phyloP scores from a whole-genome alignment of 1,284 basidiomycete species.

The Cryptococcus sp. region DNA sequence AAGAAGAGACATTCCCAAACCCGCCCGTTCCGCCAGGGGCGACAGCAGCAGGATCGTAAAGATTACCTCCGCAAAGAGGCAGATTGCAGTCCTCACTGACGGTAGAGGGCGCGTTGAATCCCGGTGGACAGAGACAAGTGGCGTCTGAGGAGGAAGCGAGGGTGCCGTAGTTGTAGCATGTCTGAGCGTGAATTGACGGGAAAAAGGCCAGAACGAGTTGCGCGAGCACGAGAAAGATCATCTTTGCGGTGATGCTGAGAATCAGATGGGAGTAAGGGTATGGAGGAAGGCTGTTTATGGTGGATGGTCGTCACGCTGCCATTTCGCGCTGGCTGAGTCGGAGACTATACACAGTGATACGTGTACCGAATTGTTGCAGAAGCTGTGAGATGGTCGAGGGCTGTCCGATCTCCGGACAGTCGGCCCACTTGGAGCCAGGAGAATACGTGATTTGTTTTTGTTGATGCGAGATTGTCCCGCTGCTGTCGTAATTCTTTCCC shows the following conservation, averaged over 20 bases:
- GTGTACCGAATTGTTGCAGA: too few species aligned
- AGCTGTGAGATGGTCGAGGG: too few species aligned
- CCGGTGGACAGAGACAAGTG: slow-evolving; percentile 70
- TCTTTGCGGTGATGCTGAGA: neutral
- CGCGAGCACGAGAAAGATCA: neutral
- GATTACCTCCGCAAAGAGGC: slow-evolving; percentile 72
- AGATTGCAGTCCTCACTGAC: slow-evolving; percentile 25
- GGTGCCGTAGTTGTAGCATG: slow-evolving; percentile 70
- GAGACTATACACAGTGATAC: too few species aligned
- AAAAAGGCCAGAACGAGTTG: neutral
- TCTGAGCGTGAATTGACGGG: slow-evolving; percentile 23
- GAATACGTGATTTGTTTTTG: too few species aligned
- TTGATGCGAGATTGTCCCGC: too few species aligned
- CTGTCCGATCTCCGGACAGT: too few species aligned
- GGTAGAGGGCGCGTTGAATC: slow-evolving; percentile 48
- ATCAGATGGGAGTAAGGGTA: neutral
- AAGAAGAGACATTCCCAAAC: slow-evolving; percentile 67
- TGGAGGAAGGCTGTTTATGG: too few species aligned
- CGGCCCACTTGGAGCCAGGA: too few species aligned
- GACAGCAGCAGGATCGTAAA: slow-evolving; percentile 58
- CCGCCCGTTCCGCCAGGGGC: slow-evolving; percentile 55
- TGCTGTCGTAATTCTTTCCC: too few species aligned
- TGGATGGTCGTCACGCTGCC: too few species aligned
- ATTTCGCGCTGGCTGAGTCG: too few species aligned
- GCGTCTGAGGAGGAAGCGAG: slow-evolving; percentile 54